Evolutionary conservation across 306 rosid species (phyloP).

Genomic region (Cucumis hystrix): DNA sequence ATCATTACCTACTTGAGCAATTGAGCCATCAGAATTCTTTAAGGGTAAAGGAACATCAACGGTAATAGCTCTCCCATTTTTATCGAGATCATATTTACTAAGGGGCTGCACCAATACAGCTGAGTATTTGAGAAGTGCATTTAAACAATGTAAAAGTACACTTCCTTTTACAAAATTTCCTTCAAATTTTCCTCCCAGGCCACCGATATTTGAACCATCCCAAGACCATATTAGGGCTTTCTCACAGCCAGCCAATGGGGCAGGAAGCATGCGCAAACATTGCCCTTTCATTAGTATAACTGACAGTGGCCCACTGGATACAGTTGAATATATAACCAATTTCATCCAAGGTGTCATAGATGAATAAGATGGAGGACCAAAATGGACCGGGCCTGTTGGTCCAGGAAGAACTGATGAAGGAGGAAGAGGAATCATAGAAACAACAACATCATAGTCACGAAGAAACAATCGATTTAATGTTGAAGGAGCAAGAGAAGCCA

Average conservation of each 20-base stretch:
- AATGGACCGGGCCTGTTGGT: conserved; percentile 70
- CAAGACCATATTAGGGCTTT: conserved; percentile 95
- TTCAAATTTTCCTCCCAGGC: conserved; percentile 77
- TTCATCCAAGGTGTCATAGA: conserved; percentile 99
- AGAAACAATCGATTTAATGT: conserved; percentile 68
- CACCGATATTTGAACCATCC: conserved; percentile 81
- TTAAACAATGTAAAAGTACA: conserved; percentile 79
- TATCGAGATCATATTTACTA: conserved; percentile 55
- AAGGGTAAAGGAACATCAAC: conserved; percentile 86
- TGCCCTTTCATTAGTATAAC: conserved; percentile 95
- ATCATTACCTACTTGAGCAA: conserved; percentile 47
- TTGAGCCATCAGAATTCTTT: conserved; percentile 69
- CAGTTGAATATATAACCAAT: conserved; percentile 68
- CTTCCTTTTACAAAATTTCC: conserved; percentile 73
- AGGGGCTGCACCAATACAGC: conserved; percentile 92
- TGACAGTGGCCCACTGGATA: conserved; percentile 71
- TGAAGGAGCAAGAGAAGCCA: conserved; percentile 85
- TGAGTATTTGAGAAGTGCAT: conserved; percentile 70
- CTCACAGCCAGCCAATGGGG: conserved; percentile 88
- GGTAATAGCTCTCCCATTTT: conserved; percentile 52
- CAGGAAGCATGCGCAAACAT: conserved; percentile 84
- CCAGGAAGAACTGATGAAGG: conserved; percentile 81
- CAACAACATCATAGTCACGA: conserved; percentile 91
- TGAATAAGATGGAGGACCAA: conserved; percentile 92
- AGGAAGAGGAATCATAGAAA: conserved; percentile 89